These are phyloP conservation scores for Eucalyptus coolabah DNA, from an alignment of 345 rosid species.

Conservation along the genomic window DNA sequence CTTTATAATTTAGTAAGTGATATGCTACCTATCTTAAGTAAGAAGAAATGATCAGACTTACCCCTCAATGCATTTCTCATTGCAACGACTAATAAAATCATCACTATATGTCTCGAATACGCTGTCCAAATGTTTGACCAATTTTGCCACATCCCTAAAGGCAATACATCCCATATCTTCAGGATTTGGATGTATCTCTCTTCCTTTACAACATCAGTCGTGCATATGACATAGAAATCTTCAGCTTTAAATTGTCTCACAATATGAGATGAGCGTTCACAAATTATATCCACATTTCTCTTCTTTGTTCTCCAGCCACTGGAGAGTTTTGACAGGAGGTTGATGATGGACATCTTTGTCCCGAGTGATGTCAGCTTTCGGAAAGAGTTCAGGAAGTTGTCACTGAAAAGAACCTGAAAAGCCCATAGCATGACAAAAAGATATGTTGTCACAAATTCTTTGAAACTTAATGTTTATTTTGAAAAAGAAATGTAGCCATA, in stretches of 20 bases:
- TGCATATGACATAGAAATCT: constrained; percentile 15
- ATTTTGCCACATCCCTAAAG: constrained; percentile 12
- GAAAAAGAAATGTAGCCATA: neutral
- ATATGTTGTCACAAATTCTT: neutral
- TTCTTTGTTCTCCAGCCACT: constrained; percentile 38
- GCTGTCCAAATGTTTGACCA: constrained; percentile 26
- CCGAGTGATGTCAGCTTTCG: constrained; percentile 11
- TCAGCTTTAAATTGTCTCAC: constrained; percentile 35
- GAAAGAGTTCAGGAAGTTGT: constrained; percentile 29
- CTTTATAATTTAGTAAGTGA: neutral
- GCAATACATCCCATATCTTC: constrained; percentile 46
- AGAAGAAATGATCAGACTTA: neutral
- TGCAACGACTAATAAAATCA: constrained; percentile 28
- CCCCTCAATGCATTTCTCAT: constrained; percentile 32
- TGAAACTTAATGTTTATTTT: neutral
- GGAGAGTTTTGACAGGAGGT: constrained; percentile 19
- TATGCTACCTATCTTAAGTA: neutral
- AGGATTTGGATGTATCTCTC: constrained; percentile 14
- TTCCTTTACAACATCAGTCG: constrained; percentile 24
- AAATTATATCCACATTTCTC: constrained; percentile 4
- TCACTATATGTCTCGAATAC: constrained; percentile 18
- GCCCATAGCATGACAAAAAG: neutral
- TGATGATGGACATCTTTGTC: constrained; percentile 8
- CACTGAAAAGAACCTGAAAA: constrained; percentile 32
- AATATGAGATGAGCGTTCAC: constrained; percentile 9